Conservation (phyloP, 768 basidiomycete genomes). For the Leccinellum luteum region DNA sequence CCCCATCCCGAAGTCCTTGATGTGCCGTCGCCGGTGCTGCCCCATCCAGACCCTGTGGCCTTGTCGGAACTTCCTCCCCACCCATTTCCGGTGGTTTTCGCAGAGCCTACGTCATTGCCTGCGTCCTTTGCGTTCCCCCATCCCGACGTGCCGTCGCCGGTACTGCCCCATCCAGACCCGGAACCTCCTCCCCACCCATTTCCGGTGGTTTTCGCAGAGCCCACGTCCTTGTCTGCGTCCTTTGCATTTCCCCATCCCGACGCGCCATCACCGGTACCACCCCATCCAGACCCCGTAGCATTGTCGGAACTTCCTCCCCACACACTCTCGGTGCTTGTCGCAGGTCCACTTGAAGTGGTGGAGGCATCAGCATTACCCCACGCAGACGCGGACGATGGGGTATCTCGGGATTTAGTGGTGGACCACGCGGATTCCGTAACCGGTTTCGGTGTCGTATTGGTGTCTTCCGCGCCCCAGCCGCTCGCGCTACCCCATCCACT, state of each 20-base stretch:
- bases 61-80: not conserved
- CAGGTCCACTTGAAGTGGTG: not conserved
- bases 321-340: not conserved
- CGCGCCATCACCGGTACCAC: not conserved
- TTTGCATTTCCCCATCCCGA: conserved; percentile 9
- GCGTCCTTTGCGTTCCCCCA: not conserved
- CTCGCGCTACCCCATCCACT: conserved; percentile 10
- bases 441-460: conserved; percentile 6
- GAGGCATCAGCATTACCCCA: not conserved
- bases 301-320: conserved; percentile 5
- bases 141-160: not conserved
- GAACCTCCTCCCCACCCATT: not conserved
- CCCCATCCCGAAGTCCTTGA: conserved; percentile 14
- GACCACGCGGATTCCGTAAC: not conserved
- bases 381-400: not conserved
- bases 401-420: not conserved
- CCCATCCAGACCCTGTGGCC: conserved; percentile 3
- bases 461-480: conserved; percentile 6
- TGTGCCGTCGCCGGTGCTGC: not conserved
- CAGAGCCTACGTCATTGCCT: not conserved
- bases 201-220: not conserved
- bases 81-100: not conserved
- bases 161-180: not conserved
- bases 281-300: conserved; percentile 5
- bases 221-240: not conserved